Evolutionary conservation across 169 alveolate species (phyloP).

Genomic region (Eimeria necatrix): DNA sequence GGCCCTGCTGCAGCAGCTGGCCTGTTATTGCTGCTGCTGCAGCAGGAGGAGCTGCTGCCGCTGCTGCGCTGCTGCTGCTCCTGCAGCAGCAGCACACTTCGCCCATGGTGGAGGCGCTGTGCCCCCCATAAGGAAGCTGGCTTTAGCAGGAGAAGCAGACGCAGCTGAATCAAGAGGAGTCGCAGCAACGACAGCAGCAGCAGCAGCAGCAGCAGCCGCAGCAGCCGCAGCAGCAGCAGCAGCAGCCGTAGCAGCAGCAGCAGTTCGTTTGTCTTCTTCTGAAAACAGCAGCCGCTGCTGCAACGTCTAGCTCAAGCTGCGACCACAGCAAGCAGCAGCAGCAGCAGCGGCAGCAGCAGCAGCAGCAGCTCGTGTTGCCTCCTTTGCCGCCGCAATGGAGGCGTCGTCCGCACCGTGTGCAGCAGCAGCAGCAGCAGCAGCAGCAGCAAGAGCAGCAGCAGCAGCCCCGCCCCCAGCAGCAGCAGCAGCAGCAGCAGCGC

Average conservation of each 20-base stretch:
- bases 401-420: too few species aligned
- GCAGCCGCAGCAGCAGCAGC: too few species aligned
- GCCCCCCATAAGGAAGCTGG: too few species aligned
- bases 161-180: background rate
- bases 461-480: background rate
- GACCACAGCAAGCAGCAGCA: too few species aligned
- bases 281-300: too few species aligned
- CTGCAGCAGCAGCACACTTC: background rate
- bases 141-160: background rate
- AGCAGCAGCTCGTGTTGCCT: background rate
- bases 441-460: background rate
- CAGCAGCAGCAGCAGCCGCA: too few species aligned
- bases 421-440: background rate
- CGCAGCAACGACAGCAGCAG: background rate
- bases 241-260: too few species aligned
- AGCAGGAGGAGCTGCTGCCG: background rate
- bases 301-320: too few species aligned
- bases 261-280: too few species aligned
- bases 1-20: too few species aligned
- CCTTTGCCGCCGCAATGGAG: background rate
- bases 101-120: too few species aligned
- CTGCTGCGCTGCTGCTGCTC: background rate
- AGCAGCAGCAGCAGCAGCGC: slow-evolving; percentile 46
- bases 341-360: too few species aligned
- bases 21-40: background rate